A percentile compares a stretch with the other conserved stretches of the same genome.
Conservation (phyloP, 2,329 filamentous ascomycete genomes). For the Helminthosporium solani region DNA sequence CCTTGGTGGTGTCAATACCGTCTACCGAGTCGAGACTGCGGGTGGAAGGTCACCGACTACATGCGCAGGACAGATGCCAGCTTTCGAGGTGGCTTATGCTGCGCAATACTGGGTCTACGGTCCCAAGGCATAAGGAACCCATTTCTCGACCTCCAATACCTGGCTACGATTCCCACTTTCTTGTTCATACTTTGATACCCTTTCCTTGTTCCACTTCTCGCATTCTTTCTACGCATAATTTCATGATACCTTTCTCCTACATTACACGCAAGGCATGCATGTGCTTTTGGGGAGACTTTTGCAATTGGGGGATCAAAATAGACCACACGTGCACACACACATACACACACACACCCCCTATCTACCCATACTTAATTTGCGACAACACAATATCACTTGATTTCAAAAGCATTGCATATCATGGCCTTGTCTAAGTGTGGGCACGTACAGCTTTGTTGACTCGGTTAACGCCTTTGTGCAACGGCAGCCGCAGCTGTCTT, state of each 20-base stretch:
- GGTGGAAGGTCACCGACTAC: conserved; percentile 46
- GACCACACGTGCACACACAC: conserved; percentile 6
- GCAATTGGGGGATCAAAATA: conserved; percentile 12
- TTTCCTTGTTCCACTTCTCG: conserved; percentile 1
- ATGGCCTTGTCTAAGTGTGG: too few species aligned
- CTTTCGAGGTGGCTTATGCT: conserved; percentile 47
- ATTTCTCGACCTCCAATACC: too few species aligned
- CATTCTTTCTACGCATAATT: neutral
- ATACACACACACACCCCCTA: conserved; percentile 3
- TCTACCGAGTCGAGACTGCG: conserved; percentile 52
- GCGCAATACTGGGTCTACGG: conserved; percentile 52
- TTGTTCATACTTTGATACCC: conserved; percentile 5
- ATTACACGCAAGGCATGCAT: neutral
- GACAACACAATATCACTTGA: neutral
- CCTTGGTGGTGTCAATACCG: conserved; percentile 44
- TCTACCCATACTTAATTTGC: conserved; percentile 7
- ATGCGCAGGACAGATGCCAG: conserved; percentile 38
- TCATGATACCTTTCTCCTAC: conserved; percentile 4
- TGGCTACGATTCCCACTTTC: neutral
- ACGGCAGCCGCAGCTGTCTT: neutral
- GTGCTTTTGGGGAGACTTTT: conserved; percentile 7
- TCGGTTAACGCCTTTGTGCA: neutral
- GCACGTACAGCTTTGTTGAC: too few species aligned
- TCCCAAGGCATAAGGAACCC: conserved; percentile 21
- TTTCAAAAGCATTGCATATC: conserved; percentile 4